Base-by-base conservation (phyloP, 169 alveolate genomes). In the Plasmodium berghei region DNA sequence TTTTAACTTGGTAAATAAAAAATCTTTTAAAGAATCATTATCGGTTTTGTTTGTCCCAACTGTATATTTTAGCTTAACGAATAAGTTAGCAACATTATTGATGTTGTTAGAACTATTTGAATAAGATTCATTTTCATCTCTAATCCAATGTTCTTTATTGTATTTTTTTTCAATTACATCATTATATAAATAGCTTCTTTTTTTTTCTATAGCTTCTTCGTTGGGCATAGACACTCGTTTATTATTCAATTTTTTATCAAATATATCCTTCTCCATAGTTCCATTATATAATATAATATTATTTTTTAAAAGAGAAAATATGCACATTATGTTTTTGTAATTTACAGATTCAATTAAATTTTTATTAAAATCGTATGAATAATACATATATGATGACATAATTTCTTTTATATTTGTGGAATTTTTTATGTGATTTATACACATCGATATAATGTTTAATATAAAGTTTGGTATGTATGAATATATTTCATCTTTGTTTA, bases 111-210 rank as follows among this genome's bases (percentile, higher is more conserved):
- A 75, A 22, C 46, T 45, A 24, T 42, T 9, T 34, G 20, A 9
- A 52, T 64, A 20, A 1, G 63, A 12, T 14, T 10, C 12, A 46
- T 42, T 66, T 22, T 52, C 45, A 28, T 80, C 71, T 45, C 56
- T 64, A n/a, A 16, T 34, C 16, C 20, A 22, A 9, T 80, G 42
- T 55, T 48, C 61, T 24, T 80, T 73, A 20, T 61, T 80, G 61
- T 80, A 80, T 66, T 80, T 58, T 80, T 67, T 80, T 80, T 80
- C 90, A 80, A 80, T 80, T 67, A 80, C 63, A 26, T 80, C 90
- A 26, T 70, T 80, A 67, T 80, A 80, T 61, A 80, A 80, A 62
- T 55, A 80, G 56, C 69, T 80, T 40, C 61, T 80, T 55, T 62
- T 58, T 56, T 22, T 66, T 9, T 46, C 67, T 56, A 10, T 70